Evolutionary conservation across 352 stramenopile genomes (phyloP).

Genomic region (Phytophthora palmivora): DNA sequence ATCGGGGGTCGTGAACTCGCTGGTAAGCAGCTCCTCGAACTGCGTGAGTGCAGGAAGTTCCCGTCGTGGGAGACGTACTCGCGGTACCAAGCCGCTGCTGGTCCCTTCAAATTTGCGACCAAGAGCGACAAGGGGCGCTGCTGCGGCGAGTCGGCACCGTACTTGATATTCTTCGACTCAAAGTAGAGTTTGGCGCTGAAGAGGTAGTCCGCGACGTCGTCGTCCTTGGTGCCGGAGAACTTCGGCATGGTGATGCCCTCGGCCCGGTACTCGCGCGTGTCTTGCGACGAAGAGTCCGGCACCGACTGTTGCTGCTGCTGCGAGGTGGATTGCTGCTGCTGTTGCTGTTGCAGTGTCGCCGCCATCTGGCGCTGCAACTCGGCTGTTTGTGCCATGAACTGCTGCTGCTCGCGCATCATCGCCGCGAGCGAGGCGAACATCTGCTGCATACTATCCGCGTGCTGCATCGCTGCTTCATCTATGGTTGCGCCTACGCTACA

Average conservation of each 20-base stretch:
- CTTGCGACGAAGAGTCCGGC: too few species aligned
- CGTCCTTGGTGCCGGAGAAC: conserved; percentile 10
- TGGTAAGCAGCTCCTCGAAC: conserved; percentile 11
- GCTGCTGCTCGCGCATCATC: conserved; percentile 20
- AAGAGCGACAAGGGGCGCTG: conserved; percentile 6
- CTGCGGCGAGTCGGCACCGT: not conserved
- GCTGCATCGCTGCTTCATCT: too few species aligned
- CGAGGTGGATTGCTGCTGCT: conserved; percentile 3
- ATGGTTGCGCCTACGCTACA: too few species aligned
- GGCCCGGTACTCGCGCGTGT: conserved; percentile 5
- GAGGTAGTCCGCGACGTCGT: conserved; percentile 14
- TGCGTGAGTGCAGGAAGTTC: conserved; percentile 10
- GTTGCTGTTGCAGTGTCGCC: conserved; percentile 2
- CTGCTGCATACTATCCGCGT: not conserved
- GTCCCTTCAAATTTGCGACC: conserved; percentile 7
- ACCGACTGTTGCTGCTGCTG: not conserved
- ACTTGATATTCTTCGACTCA: conserved; percentile 20
- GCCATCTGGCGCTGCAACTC: conserved; percentile 18
- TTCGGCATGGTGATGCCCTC: conserved; percentile 20
- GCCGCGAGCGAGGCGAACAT: too few species aligned
- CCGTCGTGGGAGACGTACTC: too few species aligned
- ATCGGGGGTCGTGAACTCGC: conserved; percentile 14
- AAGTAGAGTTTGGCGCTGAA: conserved; percentile 20
- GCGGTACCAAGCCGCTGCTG: conserved; percentile 7
- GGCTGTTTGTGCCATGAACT: conserved; percentile 17